Evolutionary conservation across 345 rosid species (phyloP).

Genomic region (Populus davidiana): DNA sequence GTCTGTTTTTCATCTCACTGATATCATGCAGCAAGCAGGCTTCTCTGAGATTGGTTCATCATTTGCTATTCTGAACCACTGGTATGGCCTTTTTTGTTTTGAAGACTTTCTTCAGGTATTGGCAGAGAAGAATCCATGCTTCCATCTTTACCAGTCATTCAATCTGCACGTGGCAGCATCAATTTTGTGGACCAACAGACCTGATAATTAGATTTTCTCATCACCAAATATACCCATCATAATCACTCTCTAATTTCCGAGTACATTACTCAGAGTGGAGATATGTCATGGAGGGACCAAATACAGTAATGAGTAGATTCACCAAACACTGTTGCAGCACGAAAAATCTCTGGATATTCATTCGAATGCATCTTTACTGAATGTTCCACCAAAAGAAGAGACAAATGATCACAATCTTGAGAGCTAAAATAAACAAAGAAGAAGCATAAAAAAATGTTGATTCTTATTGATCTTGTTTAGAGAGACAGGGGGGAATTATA

Average conservation of each 20-base stretch:
- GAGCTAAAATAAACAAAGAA: background rate
- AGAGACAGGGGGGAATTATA: background rate
- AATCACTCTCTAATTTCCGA: background rate
- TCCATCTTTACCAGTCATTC: background rate
- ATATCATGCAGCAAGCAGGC: background rate
- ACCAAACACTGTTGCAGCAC: background rate
- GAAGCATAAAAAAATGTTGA: background rate
- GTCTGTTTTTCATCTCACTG: background rate
- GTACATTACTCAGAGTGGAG: background rate
- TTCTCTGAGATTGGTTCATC: background rate
- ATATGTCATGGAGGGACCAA: background rate
- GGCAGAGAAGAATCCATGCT: background rate
- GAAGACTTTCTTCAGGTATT: background rate
- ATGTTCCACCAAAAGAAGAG: background rate
- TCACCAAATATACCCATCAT: background rate
- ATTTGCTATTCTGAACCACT: background rate
- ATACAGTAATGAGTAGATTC: background rate
- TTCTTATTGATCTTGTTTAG: constrained; percentile 7
- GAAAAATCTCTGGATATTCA: background rate
- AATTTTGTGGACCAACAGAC: background rate
- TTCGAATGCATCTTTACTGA: background rate
- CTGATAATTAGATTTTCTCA: background rate
- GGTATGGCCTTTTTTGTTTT: background rate
- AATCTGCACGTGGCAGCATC: background rate
- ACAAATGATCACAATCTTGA: too few relatives aligned